A percentile compares a stretch with the other conserved stretches of the same genome.
These are phyloP conservation scores for Apiotrichum montevideense DNA, from an alignment of 1,284 basidiomycete species.

Conservation along the genomic window DNA sequence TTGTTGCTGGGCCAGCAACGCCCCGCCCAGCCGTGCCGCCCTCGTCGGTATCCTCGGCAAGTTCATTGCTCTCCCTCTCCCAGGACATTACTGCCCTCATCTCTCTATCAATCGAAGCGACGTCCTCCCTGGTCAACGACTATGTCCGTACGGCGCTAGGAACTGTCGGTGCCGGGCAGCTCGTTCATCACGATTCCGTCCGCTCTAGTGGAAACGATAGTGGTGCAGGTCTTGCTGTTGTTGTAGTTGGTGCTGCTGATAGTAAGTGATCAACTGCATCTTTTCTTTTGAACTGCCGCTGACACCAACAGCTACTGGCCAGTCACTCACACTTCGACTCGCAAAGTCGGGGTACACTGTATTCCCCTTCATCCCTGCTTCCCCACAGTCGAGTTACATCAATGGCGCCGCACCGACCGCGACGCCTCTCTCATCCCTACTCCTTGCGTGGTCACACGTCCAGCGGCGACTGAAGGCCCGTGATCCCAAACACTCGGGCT, in stretches of 20 bases:
- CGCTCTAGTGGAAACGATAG: slow-evolving; percentile 9
- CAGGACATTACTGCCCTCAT: slow-evolving; percentile 39
- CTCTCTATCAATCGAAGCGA: slow-evolving; percentile 32
- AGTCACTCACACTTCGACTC: slow-evolving; percentile 35
- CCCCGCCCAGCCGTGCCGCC: slow-evolving; percentile 6
- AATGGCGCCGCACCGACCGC: slow-evolving; percentile 16
- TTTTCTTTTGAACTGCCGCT: not conserved
- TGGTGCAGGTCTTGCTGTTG: slow-evolving; percentile 32
- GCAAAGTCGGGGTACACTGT: slow-evolving; percentile 42
- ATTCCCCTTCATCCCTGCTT: slow-evolving; percentile 36
- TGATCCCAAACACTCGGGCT: slow-evolving; percentile 30
- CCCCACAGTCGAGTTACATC: not conserved
- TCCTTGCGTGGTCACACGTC: slow-evolving; percentile 34
- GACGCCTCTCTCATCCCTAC: slow-evolving; percentile 28
- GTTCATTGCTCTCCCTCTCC: slow-evolving; percentile 29
- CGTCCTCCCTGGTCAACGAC: slow-evolving; percentile 29
- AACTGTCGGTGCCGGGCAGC: slow-evolving; percentile 23
- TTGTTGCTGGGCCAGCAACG: not conserved
- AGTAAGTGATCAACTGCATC: slow-evolving; percentile 19
- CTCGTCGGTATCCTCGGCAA: slow-evolving; percentile 8
- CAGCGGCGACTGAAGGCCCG: slow-evolving; percentile 33
- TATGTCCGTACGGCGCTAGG: slow-evolving; percentile 21
- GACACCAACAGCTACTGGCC: slow-evolving; percentile 29
- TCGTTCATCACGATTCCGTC: slow-evolving; percentile 4
- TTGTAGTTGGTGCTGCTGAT: slow-evolving; percentile 35